Conservation (phyloP, 2,329 filamentous ascomycete species). For the Aspergillus aculeatus region DNA sequence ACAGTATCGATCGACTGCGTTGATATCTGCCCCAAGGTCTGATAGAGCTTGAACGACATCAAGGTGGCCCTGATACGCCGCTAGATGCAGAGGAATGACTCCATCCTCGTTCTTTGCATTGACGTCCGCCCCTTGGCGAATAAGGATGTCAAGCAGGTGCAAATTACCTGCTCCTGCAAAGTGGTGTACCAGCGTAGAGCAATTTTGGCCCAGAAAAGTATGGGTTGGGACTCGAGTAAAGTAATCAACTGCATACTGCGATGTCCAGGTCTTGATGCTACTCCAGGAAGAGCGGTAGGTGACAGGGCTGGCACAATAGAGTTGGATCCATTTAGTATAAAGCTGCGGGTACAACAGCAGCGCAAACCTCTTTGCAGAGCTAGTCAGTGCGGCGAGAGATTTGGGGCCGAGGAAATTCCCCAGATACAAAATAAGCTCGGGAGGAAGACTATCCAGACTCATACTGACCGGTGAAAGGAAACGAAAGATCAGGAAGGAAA, state of each 20-base stretch:
- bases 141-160: neutral
- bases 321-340: neutral
- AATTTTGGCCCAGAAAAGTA: neutral
- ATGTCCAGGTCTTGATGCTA: neutral
- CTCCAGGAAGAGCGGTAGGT: neutral
- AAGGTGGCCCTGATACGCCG: neutral
- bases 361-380: neutral
- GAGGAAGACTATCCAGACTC: neutral
- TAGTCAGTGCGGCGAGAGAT: neutral
- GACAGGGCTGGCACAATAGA: neutral
- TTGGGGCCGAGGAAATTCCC: neutral
- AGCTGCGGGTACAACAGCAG: neutral
- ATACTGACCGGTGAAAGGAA: neutral
- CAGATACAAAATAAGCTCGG: neutral
- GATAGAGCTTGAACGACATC: neutral
- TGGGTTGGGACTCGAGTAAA: neutral
- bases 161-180: neutral
- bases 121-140: neutral
- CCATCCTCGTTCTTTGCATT: neutral
- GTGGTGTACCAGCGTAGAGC: neutral
- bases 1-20: neutral
- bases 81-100: neutral
- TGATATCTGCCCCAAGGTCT: slow-evolving; percentile 1
- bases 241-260: neutral
- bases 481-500: neutral